Percentiles rank a stretch among this genome's conserved stretches.
Conservation (phyloP, 1,284 basidiomycete species). For the Coniferiporia weirii region DNA sequence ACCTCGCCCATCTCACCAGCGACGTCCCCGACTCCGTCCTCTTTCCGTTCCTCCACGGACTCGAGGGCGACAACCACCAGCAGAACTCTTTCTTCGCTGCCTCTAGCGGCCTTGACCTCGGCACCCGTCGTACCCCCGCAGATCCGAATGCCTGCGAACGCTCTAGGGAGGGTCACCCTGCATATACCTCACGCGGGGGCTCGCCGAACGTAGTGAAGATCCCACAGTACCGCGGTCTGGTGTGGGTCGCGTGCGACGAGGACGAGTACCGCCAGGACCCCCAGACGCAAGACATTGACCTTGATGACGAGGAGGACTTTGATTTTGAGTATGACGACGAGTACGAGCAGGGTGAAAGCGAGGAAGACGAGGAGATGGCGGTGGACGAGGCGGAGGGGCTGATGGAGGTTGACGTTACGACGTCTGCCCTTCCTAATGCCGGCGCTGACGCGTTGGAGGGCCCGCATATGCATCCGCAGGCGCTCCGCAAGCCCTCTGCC, state of each 20-base stretch:
- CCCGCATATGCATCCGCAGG: conserved; percentile 50
- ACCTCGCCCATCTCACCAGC: conserved; percentile 54
- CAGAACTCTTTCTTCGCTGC: conserved; percentile 75
- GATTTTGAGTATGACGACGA: conserved; percentile 22
- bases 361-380: conserved; percentile 21
- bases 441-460: conserved; percentile 19
- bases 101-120: conserved; percentile 24
- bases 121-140: conserved; percentile 19
- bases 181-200: conserved; percentile 3
- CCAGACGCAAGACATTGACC: conserved; percentile 16
- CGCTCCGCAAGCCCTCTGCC: conserved; percentile 33
- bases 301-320: conserved; percentile 20
- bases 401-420: conserved; percentile 17
- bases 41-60: conserved; percentile 79
- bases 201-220: conserved; percentile 30
- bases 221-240: conserved; percentile 53
- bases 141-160: not conserved
- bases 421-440: conserved; percentile 8
- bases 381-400: conserved; percentile 20
- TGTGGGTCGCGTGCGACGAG: conserved; percentile 72
- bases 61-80: conserved; percentile 72
- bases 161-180: too few species aligned
- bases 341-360: conserved; percentile 21
- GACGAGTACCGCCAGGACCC: conserved; percentile 30
- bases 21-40: conserved; percentile 74